Evolutionary conservation across 768 basidiomycete genomes (phyloP).

Genomic region (Paxillus involutus): DNA sequence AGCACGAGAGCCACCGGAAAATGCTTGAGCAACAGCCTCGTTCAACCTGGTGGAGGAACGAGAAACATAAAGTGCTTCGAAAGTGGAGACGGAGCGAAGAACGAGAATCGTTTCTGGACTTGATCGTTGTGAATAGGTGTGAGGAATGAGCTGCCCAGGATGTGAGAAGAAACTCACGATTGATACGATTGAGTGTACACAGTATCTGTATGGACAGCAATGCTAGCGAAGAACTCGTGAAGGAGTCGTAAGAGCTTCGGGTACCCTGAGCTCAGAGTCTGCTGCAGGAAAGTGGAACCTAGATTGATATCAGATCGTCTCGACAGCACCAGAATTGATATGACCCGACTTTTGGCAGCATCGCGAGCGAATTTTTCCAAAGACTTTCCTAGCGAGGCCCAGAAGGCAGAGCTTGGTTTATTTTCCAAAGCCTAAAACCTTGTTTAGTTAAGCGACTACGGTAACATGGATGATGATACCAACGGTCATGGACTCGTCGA

Average conservation of each 20-base stretch:
- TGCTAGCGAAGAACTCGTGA: constrained; percentile 96
- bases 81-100: constrained; percentile 76
- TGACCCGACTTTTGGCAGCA: constrained; percentile 64
- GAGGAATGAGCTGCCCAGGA: background rate
- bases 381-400: constrained; percentile 77
- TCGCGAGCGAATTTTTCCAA: constrained; percentile 85
- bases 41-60: constrained; percentile 82
- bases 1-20: constrained; percentile 65
- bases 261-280: constrained; percentile 84
- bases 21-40: constrained; percentile 75
- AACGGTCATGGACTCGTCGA: constrained; percentile 95
- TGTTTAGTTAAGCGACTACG: constrained; percentile 1
- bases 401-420: constrained; percentile 89
- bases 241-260: constrained; percentile 86
- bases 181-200: constrained; percentile 82
- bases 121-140: background rate
- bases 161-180: constrained; percentile 49
- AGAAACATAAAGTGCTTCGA: constrained; percentile 88
- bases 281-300: constrained; percentile 91
- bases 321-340: background rate
- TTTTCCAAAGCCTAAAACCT: constrained; percentile 76
- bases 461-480: constrained; percentile 1
- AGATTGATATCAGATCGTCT: constrained; percentile 5
- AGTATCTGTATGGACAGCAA: constrained; percentile 94
- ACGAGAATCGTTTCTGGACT: constrained; percentile 93